Evolutionary conservation across 176 grass and related monocot species (phyloP).

Genomic region (Phoenix dactylifera): DNA sequence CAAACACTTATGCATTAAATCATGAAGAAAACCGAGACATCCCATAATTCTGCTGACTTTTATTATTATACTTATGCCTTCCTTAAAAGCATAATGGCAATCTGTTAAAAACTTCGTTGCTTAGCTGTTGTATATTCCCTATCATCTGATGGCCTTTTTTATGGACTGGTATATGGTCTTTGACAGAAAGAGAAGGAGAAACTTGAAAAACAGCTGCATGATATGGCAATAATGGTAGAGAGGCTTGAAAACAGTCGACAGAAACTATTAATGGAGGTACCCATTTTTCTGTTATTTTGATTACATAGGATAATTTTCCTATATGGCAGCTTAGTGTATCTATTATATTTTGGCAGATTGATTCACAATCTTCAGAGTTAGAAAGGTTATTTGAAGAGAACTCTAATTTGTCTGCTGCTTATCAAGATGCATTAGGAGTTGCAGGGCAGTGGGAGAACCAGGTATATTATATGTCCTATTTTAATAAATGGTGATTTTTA

Average conservation of each 20-base stretch:
- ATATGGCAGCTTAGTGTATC: constrained; percentile 9
- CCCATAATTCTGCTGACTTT: no score
- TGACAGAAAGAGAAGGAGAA: constrained; percentile 73
- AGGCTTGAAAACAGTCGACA: constrained; percentile 90
- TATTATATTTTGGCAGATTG: constrained; percentile 48
- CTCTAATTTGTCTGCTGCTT: constrained; percentile 54
- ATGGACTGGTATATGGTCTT: neutral
- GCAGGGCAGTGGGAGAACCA: constrained; percentile 88
- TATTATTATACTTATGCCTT: no score
- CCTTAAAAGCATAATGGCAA: no score
- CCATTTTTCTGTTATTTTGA: constrained; percentile 19
- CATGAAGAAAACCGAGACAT: no score
- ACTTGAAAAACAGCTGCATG: constrained; percentile 90
- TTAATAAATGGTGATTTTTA: neutral
- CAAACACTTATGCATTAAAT: no score
- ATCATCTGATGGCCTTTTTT: no score
- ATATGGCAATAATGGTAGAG: constrained; percentile 92
- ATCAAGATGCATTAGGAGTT: constrained; percentile 53
- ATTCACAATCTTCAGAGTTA: constrained; percentile 95
- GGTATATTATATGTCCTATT: constrained; percentile 18
- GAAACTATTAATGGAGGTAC: constrained; percentile 86
- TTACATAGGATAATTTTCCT: neutral
- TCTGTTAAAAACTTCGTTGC: no score
- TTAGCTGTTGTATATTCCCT: no score
- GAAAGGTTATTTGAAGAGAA: constrained; percentile 94